Conservation (phyloP, 345 rosid species). For the Brassica incana region DNA sequence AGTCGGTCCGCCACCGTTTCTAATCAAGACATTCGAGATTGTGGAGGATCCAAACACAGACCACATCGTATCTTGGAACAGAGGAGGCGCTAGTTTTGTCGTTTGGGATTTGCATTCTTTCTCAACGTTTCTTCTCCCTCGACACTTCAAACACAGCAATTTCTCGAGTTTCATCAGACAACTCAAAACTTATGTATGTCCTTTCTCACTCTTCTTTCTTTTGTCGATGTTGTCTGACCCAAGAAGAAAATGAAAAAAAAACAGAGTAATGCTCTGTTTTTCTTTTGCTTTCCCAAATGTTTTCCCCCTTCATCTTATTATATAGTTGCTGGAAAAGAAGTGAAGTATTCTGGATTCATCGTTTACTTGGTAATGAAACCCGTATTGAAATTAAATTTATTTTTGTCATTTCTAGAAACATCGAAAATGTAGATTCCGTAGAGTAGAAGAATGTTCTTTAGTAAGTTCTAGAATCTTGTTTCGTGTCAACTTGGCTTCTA, state of each 20-base stretch:
- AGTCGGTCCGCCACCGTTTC: slow-evolving; percentile 81
- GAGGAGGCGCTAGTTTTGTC: slow-evolving; percentile 53
- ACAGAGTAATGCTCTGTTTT: slow-evolving; percentile 11
- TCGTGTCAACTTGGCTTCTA: slow-evolving; percentile 24
- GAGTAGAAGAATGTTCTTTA: slow-evolving; percentile 17
- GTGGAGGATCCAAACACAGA: slow-evolving; percentile 72
- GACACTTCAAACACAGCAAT: slow-evolving; percentile 57
- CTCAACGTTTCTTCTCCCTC: slow-evolving; percentile 49
- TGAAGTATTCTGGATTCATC: slow-evolving; percentile 1
- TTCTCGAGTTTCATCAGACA: slow-evolving; percentile 62
- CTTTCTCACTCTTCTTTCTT: neutral
- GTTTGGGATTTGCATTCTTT: slow-evolving; percentile 55
- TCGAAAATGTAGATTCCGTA: slow-evolving; percentile 20
- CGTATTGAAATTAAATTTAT: neutral
- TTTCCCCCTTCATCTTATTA: slow-evolving; percentile 8
- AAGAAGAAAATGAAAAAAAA: neutral
- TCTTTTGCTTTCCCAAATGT: neutral
- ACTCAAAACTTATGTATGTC: slow-evolving; percentile 58
- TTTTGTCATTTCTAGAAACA: slow-evolving; percentile 27
- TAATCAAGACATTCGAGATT: slow-evolving; percentile 85
- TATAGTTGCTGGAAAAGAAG: slow-evolving; percentile 17
- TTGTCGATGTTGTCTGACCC: neutral
- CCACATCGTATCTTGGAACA: slow-evolving; percentile 78
- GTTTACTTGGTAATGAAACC: slow-evolving; percentile 8
- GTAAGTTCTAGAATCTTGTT: neutral